Evolutionary conservation across 192 early-diverging fungal genomes (phyloP).

Genomic region (Pilobolus umbonatus): DNA sequence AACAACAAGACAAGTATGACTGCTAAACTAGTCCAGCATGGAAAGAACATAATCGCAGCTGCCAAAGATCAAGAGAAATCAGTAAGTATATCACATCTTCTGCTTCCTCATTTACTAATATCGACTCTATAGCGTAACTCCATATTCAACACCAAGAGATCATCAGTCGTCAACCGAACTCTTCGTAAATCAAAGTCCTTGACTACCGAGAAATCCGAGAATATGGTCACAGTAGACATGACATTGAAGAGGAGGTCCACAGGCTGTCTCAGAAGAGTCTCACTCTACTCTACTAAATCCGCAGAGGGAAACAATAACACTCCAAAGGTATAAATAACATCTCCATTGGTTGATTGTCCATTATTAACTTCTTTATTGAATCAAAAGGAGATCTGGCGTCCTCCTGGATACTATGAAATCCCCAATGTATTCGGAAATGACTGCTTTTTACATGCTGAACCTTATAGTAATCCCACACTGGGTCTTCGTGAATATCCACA

Average conservation of each 20-base stretch:
- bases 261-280: constrained; percentile 22
- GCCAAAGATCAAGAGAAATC: constrained; percentile 12
- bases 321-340: constrained; percentile 13
- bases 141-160: no score
- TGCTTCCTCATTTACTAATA: background rate
- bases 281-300: constrained; percentile 9
- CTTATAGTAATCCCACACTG: no score
- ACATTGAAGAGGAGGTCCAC: constrained; percentile 31
- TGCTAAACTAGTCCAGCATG: no score
- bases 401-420: constrained; percentile 26
- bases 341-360: no score
- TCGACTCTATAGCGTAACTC: no score
- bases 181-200: constrained; percentile 31
- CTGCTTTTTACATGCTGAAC: constrained; percentile 28
- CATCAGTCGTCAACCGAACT: constrained; percentile 12
- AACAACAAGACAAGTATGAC: no score
- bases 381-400: constrained; percentile 24
- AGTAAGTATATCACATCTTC: background rate
- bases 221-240: constrained; percentile 13
- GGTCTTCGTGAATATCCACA: no score
- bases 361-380: no score
- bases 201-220: constrained; percentile 6
- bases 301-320: no score
- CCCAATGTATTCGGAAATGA: constrained; percentile 23
- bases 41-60: constrained; percentile 11